Conservation (phyloP, 2,329 filamentous ascomycete species). For the Podosphaera aphanis region DNA sequence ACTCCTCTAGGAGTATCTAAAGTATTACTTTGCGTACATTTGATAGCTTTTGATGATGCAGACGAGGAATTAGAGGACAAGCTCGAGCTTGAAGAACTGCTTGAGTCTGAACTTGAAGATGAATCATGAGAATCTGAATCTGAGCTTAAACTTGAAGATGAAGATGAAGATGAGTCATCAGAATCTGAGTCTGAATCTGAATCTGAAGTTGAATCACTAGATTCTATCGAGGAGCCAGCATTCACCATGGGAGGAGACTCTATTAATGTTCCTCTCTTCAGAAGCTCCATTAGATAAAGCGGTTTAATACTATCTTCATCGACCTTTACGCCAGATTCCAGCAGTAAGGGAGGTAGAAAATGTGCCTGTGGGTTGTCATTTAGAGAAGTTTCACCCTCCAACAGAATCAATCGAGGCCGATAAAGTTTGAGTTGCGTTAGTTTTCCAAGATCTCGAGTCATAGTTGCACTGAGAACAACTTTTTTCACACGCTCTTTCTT, state of each 20-base stretch:
- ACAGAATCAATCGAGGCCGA: conserved; percentile 51
- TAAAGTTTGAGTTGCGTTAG: conserved; percentile 49
- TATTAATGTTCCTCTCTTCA: conserved; percentile 32
- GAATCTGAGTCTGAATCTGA: conserved; percentile 2
- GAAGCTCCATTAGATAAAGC: conserved; percentile 58
- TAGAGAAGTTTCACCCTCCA: conserved; percentile 26
- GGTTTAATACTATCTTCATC: conserved; percentile 52
- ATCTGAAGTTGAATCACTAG: conserved; percentile 1
- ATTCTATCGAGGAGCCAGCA: conserved; percentile 2
- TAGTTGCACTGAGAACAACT: conserved; percentile 72
- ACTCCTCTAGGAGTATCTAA: conserved; percentile 19
- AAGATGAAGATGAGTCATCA: background rate
- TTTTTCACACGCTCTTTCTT: conserved; percentile 34
- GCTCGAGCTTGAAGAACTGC: background rate
- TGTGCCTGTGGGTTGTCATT: conserved; percentile 18
- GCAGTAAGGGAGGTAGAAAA: conserved; percentile 36
- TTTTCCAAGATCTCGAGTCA: conserved; percentile 68
- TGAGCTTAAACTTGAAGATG: background rate
- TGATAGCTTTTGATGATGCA: background rate
- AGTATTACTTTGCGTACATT: background rate
- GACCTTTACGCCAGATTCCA: conserved; percentile 44
- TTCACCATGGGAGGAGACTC: conserved; percentile 6
- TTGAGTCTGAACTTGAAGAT: conserved; percentile 1
- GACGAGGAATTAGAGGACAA: background rate
- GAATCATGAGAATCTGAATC: conserved; percentile 1